Conservation (phyloP, 345 rosid species). For the Brassica cretica region DNA sequence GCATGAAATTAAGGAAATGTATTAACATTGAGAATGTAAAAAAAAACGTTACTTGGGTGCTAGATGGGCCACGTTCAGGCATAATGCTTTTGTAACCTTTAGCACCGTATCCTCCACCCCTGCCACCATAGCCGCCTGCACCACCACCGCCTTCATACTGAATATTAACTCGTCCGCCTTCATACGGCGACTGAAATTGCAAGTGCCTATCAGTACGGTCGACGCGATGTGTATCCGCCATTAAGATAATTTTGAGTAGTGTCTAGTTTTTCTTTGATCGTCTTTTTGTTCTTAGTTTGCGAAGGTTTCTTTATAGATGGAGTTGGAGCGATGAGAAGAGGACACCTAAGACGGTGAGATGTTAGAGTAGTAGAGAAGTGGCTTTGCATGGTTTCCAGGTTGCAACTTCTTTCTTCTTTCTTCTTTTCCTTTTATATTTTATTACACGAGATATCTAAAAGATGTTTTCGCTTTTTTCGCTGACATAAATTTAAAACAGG, state of each 20-base stretch:
- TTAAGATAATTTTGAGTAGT: constrained; percentile 9
- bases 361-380: constrained; percentile 37
- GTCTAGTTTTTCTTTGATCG: background rate
- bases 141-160: constrained; percentile 27
- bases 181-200: constrained; percentile 35
- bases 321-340: constrained; percentile 28
- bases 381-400: constrained; percentile 46
- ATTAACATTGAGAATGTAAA: background rate
- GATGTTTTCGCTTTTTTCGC: constrained; percentile 36
- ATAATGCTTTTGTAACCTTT: constrained; percentile 32
- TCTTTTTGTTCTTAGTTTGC: background rate
- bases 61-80: constrained; percentile 38
- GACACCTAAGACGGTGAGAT: constrained; percentile 43
- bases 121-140: background rate
- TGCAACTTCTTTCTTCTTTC: constrained; percentile 29
- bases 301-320: constrained; percentile 25
- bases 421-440: background rate
- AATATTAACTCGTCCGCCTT: constrained; percentile 31
- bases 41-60: constrained; percentile 30
- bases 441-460: constrained; percentile 20
- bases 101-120: background rate
- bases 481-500: constrained; percentile 22
- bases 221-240: constrained; percentile 37
- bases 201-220: constrained; percentile 40
- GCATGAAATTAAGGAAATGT: no score